Percentiles rank a stretch among this genome's conserved stretches.
Evolutionary conservation across 305 asterid species (phyloP).

Genomic region (Stenogyne calaminthoides): DNA sequence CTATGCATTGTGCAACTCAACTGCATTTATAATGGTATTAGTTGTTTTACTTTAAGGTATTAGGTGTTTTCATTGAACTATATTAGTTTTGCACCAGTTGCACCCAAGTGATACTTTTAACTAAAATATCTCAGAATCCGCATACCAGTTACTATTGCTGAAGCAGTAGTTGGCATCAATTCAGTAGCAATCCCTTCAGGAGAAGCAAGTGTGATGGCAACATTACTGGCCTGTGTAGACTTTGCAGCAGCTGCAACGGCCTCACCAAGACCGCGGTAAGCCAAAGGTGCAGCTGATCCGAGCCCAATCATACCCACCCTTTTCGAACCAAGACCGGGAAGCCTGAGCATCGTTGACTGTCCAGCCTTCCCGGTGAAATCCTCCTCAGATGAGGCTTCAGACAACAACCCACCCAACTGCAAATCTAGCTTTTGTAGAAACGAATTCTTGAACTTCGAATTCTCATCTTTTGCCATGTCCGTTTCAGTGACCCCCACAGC

Average conservation of each 20-base stretch:
- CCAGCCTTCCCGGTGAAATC: conserved; percentile 88
- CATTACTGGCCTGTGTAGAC: conserved; percentile 67
- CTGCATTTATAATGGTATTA: too few species aligned
- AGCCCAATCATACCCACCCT: conserved; percentile 83
- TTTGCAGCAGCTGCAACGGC: conserved; percentile 90
- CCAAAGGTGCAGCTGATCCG: conserved; percentile 52
- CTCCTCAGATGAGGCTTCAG: conserved; percentile 81
- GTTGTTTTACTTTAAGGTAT: too few species aligned
- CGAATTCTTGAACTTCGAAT: conserved; percentile 67
- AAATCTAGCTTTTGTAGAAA: conserved; percentile 75
- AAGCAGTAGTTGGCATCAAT: conserved; percentile 64
- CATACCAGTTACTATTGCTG: conserved; percentile 83
- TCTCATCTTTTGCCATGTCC: conserved; percentile 80
- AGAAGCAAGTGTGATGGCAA: conserved; percentile 87
- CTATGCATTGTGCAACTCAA: too few species aligned
- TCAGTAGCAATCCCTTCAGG: conserved; percentile 59
- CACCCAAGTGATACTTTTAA: background rate
- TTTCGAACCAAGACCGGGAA: conserved; percentile 78
- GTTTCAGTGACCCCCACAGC: conserved; percentile 86
- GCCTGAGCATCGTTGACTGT: conserved; percentile 77
- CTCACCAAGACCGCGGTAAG: conserved; percentile 86
- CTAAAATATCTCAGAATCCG: conserved; percentile 5
- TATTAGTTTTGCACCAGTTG: too few species aligned
- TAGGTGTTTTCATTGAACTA: too few species aligned
- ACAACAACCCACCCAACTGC: conserved; percentile 68